phyloP scores from a whole-genome alignment of 176 grass and related monocot species.

The Luzula sylvatica region DNA sequence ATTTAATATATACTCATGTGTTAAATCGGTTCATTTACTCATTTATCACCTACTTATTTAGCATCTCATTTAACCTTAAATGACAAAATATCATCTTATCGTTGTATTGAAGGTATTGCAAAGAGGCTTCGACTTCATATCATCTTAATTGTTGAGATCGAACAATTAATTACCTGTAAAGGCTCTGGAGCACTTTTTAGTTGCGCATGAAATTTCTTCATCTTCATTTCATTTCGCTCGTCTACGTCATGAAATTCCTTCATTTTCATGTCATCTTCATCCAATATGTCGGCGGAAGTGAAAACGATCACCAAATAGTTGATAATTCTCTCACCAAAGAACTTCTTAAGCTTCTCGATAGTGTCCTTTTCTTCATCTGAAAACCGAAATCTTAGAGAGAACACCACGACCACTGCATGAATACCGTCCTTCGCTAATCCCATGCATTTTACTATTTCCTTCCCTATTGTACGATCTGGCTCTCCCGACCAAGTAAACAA shows the following conservation, averaged over 20 bases:
- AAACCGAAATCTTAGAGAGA: conserved; percentile 63
- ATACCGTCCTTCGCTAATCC: conserved; percentile 85
- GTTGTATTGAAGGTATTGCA: too few relatives aligned
- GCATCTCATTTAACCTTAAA: too few relatives aligned
- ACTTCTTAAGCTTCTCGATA: conserved; percentile 47
- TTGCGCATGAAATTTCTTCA: conserved; percentile 7
- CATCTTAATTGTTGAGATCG: not conserved
- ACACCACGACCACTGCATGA: conserved; percentile 76
- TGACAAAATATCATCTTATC: too few relatives aligned
- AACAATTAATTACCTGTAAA: conserved; percentile 33
- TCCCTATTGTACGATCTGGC: too few relatives aligned
- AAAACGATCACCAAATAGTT: conserved; percentile 79
- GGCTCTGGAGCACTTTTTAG: conserved; percentile 32
- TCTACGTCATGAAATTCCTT: conserved; percentile 38
- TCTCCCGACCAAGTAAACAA: too few relatives aligned
- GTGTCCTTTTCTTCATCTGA: conserved; percentile 48
- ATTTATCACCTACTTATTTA: too few relatives aligned
- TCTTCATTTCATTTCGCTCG: conserved; percentile 38
- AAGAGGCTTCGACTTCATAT: too few relatives aligned
- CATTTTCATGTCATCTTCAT: conserved; percentile 36
- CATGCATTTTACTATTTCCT: conserved; percentile 69
- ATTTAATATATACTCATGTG: too few relatives aligned
- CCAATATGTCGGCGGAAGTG: conserved; percentile 63
- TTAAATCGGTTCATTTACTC: too few relatives aligned
- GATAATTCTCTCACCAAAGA: conserved; percentile 69